A percentile compares a stretch with the other conserved stretches of the same genome.
These are phyloP conservation scores for Tetratostichococcus sp. DNA, from an alignment of 139 green algal species.

Conservation along the genomic window DNA sequence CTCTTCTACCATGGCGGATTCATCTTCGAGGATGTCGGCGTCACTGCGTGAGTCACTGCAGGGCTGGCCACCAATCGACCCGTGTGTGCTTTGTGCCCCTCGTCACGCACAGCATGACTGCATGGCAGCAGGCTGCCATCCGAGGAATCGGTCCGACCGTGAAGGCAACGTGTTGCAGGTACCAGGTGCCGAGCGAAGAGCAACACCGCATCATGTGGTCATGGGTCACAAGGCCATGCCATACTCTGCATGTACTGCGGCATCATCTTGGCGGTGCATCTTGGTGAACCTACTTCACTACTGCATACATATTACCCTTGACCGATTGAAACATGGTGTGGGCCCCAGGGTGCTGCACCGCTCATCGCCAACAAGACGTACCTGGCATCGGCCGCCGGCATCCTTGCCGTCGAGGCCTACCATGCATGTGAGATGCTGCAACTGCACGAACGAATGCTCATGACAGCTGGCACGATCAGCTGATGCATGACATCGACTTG, in stretches of 20 bases:
- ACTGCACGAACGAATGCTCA: background rate
- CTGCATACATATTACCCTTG: background rate
- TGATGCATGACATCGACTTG: too few species aligned
- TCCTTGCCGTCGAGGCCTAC: conserved; percentile 49
- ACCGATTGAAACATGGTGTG: too few species aligned
- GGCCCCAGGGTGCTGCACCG: conserved; percentile 21
- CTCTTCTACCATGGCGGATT: conserved; percentile 52
- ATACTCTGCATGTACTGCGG: too few species aligned
- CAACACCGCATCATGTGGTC: too few species aligned
- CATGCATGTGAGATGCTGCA: conserved; percentile 20
- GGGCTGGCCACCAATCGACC: too few species aligned
- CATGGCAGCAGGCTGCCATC: background rate
- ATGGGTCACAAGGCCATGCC: too few species aligned
- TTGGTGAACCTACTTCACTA: background rate
- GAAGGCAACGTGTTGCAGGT: too few species aligned
- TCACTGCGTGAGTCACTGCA: conserved; percentile 25
- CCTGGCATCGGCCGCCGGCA: conserved; percentile 34
- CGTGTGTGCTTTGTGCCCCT: background rate
- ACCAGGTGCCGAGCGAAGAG: too few species aligned
- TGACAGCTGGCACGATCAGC: background rate
- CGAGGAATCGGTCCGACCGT: too few species aligned
- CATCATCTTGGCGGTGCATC: background rate
- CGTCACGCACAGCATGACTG: background rate
- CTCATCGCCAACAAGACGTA: conserved; percentile 15
- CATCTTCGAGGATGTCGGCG: conserved; percentile 61